These are phyloP conservation scores for Taphrina betulina DNA, from an alignment of 1,139 yeast genomes.

Conservation along the genomic window DNA sequence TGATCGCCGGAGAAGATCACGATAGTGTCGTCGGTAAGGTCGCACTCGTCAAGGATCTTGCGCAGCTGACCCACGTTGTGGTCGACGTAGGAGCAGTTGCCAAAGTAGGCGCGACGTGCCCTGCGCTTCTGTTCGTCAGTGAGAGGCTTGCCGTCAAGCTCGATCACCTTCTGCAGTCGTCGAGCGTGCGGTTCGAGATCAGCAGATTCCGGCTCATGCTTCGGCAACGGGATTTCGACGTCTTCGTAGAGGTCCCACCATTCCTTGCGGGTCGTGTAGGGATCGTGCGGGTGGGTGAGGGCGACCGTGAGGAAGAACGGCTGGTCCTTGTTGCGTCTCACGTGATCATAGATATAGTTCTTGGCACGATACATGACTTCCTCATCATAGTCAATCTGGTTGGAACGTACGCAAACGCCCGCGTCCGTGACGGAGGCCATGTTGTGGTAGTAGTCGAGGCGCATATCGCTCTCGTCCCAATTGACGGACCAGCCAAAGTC, in stretches of 20 bases:
- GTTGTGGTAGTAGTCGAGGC: slow-evolving; percentile 32
- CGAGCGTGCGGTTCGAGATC: slow-evolving; percentile 31
- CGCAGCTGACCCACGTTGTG: slow-evolving; percentile 27
- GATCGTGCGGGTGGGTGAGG: slow-evolving; percentile 31
- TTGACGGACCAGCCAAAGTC: slow-evolving; percentile 31
- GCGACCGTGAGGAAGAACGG: slow-evolving; percentile 31
- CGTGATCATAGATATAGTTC: slow-evolving; percentile 28
- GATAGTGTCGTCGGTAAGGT: slow-evolving; percentile 31
- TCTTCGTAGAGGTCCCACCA: slow-evolving; percentile 33
- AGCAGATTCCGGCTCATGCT: slow-evolving; percentile 14
- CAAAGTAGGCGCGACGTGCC: slow-evolving; percentile 32
- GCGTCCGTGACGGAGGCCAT: slow-evolving; percentile 33
- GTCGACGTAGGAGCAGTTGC: slow-evolving; percentile 32
- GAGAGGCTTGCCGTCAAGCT: slow-evolving; percentile 27
- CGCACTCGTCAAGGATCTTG: slow-evolving; percentile 28
- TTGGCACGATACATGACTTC: slow-evolving; percentile 33
- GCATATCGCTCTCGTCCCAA: slow-evolving; percentile 25
- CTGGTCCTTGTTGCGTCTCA: slow-evolving; percentile 15
- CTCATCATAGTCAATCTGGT: slow-evolving; percentile 31
- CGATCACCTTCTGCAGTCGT: slow-evolving; percentile 28
- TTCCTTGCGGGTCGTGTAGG: slow-evolving; percentile 30
- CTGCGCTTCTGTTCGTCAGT: slow-evolving; percentile 27
- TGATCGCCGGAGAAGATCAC: slow-evolving; percentile 33
- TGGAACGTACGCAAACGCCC: slow-evolving; percentile 31
- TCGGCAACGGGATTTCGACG: slow-evolving; percentile 28